Evolutionary conservation across 129 eudicot genomes (phyloP), one percentile per base, ranked within the genome.

Genomic region (Helianthus tuberosus): DNA sequence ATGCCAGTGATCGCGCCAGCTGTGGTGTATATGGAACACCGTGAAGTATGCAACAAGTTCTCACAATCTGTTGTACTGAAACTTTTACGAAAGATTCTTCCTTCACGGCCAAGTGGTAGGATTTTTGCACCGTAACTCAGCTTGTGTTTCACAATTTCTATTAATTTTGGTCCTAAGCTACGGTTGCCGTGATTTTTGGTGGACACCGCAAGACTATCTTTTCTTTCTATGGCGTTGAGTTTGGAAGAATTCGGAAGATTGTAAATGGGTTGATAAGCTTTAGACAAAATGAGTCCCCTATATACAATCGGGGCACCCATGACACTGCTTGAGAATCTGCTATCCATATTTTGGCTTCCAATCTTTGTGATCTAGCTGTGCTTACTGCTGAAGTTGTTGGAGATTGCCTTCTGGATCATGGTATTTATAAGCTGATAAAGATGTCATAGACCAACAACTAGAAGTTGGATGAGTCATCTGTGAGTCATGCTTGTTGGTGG

Each of bases 1-100:
- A 59, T 71, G 25, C 85, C 88, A 36, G 68, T 50, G 32, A 84
- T 80, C 7, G 85, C 75, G 23, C 85, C 85, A 11, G 83, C 85
- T 25, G 85, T 80, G 3, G 88, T 84, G 68, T 79, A 80, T 51
- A 84, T 36, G 75, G 67, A 55, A 63, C 85, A 84, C 13, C 74
- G 74, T 46, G 76, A 77, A 64, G 85, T 75, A 17, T 80, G 78
- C 48, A 77, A 50, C 82, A 84, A 49, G 75, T 80, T 77, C 64
- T 84, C 88, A 62, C 75, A 54, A 50, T 68, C 74, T 10, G 48
- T 55, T 3, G 47, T 71, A 66, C 66, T 64, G 10, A 81, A 81
- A 64, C 11, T 73, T 65, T 77, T 71, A 48, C 78, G 77, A 62
- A 80, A 84, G 75, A 74, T 62, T 73, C 68, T 77, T 47, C 70